Percentiles rank a stretch among this genome's conserved stretches.
Conservation (phyloP, 345 rosid species). For the Hibiscus mutabilis region DNA sequence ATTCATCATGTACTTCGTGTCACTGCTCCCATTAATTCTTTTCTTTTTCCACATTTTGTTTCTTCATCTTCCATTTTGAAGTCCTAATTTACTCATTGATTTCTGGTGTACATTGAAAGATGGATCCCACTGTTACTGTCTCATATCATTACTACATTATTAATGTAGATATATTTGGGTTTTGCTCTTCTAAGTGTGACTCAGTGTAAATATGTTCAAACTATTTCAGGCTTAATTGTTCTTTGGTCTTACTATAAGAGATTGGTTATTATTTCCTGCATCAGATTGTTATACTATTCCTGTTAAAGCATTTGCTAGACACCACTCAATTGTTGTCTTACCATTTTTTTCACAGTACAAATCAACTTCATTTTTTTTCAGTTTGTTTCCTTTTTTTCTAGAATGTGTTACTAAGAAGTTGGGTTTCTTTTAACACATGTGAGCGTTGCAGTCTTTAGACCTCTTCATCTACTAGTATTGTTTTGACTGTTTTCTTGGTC, state of each 20-base stretch:
- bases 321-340: neutral
- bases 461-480: neutral
- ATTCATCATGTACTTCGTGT: no score
- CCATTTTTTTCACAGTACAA: neutral
- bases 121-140: no score
- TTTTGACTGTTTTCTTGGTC: neutral
- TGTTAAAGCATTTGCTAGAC: neutral
- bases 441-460: neutral
- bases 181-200: neutral
- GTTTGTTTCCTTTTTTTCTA: no score
- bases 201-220: neutral
- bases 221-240: neutral
- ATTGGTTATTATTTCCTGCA: neutral
- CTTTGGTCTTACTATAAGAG: neutral
- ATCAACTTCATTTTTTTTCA: neutral
- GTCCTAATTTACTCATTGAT: no score
- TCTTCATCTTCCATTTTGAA: no score
- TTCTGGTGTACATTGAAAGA: no score
- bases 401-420: neutral
- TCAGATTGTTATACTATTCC: neutral
- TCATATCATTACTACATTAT: no score
- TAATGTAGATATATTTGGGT: neutral
- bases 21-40: no score
- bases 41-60: no score
- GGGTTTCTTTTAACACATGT: neutral